Base-by-base conservation (phyloP, 1,139 yeast genomes). In the Kodamaea plutei region DNA sequence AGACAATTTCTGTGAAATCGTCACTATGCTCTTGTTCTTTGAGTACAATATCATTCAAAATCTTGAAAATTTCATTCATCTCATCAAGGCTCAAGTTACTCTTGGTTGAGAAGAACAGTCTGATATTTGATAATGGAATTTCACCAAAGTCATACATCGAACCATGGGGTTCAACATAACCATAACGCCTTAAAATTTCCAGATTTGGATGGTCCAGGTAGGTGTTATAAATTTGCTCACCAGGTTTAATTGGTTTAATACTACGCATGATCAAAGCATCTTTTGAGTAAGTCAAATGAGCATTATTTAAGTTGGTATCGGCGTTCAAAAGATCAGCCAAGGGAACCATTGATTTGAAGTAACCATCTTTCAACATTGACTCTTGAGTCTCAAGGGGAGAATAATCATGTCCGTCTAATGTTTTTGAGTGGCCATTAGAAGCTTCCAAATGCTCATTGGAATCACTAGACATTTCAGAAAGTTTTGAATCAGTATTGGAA, bases 121-220 rank as follows among this genome's bases (percentile, higher is more conserved):
- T 60, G 12, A 82, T 63, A 3, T 49, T 47, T 0, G 40, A 30
- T 28, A 79, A 39, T 1, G 79, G 69, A 2, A 91, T 49, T 52
- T 91, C 97, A 6, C 82, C 96, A 45, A 84, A 82, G 52, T 91
- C 97, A 50, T 65, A 76, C 31, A 72, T 74, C 1, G 95, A 84
- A 0, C 89, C 89, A 8, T 68, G 69, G 37, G 65, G 56, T 55
- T 91, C 96, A 14, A 85, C 93, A 48, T 85, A 91, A 0, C 98
- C 98, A 44, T 89, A 91, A 34, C 95, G 71, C 46, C 98, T 74
- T 36, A 91, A 64, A 21, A 91, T 69, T 48, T 91, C 97, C 19
- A 91, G 67, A 52, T 89, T 89, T 15, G 97, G 94, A 42, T 84
- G 80, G 31, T 87, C 93, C 2, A 96, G 94, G 53, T 91, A 91